Conservation (phyloP, 345 rosid genomes). For the Eutrema heterophyllum region DNA sequence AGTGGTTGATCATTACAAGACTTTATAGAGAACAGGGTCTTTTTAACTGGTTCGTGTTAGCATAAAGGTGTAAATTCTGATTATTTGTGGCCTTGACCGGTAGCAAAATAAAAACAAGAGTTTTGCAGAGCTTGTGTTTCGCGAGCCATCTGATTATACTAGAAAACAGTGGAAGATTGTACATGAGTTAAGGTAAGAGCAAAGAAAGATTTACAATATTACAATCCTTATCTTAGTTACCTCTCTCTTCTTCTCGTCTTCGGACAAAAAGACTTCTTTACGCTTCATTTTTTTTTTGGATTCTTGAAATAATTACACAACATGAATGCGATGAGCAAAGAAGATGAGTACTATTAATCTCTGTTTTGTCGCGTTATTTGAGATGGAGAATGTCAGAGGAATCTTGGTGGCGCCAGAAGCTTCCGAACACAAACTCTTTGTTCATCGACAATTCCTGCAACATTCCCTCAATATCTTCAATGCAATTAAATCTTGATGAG, state of each 20-base stretch:
- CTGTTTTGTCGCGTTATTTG: not conserved
- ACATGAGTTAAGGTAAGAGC: constrained; percentile 3
- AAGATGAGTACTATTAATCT: not conserved
- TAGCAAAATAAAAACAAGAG: not conserved
- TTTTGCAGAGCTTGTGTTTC: not conserved
- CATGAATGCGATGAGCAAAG: not conserved
- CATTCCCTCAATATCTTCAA: constrained; percentile 52
- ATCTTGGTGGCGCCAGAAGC: constrained; percentile 66
- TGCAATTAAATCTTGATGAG: constrained; percentile 27
- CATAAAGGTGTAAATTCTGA: not conserved
- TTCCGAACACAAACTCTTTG: constrained; percentile 76
- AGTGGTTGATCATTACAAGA: not conserved
- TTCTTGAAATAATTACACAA: not conserved
- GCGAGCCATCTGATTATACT: constrained; percentile 3
- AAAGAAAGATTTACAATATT: constrained; percentile 6
- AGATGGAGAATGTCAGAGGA: constrained; percentile 1
- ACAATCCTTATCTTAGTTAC: not conserved
- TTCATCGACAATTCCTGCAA: constrained; percentile 47
- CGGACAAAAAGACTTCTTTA: not conserved
- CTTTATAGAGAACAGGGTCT: not conserved
- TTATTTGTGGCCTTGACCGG: not conserved
- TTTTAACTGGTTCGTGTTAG: not conserved
- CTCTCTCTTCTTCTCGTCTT: not conserved
- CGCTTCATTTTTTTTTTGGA: not conserved
- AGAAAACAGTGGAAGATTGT: not conserved